These are phyloP conservation scores for Candida wancherniae DNA, from an alignment of 805 yeast genomes.

Conservation along the genomic window DNA sequence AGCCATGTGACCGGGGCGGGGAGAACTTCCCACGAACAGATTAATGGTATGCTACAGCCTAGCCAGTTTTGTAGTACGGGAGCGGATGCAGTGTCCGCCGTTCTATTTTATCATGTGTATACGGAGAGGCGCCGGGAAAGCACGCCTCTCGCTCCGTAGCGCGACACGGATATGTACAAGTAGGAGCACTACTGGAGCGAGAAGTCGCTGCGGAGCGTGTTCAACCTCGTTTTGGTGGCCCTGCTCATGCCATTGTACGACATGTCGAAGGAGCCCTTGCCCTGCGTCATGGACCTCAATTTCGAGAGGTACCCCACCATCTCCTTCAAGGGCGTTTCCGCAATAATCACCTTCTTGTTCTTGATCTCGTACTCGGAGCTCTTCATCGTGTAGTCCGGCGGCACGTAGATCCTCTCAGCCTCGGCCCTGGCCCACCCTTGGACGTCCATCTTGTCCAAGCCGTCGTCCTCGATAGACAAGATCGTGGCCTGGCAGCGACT, in stretches of 20 bases:
- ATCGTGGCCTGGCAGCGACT: conserved; percentile 75
- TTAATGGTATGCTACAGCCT: no score
- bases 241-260: conserved; percentile 67
- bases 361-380: conserved; percentile 16
- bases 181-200: no score
- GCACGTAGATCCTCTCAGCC: conserved; percentile 63
- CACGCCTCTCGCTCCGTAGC: no score
- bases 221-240: conserved; percentile 33
- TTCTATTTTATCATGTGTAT: no score
- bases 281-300: conserved; percentile 81
- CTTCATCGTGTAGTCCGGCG: conserved; percentile 65
- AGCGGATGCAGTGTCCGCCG: no score
- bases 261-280: conserved; percentile 83
- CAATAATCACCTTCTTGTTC: conserved; percentile 57
- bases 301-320: conserved; percentile 85
- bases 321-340: conserved; percentile 78
- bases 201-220: conserved; percentile 12
- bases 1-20: no score
- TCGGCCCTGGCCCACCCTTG: conserved; percentile 47
- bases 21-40: no score
- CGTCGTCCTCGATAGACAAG: conserved; percentile 64
- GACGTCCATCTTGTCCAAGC: conserved; percentile 30
- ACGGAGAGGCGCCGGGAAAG: no score
- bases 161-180: no score
- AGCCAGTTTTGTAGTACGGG: no score